phyloP scores from a whole-genome alignment of 116 monocot genomes.

The Iris pallida region DNA sequence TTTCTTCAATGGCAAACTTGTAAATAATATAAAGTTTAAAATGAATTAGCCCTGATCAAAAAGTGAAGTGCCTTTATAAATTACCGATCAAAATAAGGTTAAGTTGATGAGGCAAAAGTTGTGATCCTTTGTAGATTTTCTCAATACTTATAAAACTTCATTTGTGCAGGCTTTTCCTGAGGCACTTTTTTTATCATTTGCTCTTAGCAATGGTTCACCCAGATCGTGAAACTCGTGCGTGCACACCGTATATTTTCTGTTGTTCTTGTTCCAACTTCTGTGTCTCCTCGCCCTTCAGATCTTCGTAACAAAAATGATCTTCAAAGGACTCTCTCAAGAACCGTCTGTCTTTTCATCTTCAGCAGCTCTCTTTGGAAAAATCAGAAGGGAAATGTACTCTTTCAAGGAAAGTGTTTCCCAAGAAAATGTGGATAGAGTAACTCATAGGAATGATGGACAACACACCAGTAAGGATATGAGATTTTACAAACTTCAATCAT shows the following conservation, averaged over 20 bases:
- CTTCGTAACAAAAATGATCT: constrained; percentile 34
- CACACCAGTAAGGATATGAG: constrained; percentile 23
- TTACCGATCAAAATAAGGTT: constrained; percentile 82
- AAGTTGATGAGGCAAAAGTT: constrained; percentile 12
- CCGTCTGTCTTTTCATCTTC: constrained; percentile 93
- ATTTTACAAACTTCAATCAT: constrained; percentile 28
- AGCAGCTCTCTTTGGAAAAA: constrained; percentile 81
- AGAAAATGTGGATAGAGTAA: constrained; percentile 11
- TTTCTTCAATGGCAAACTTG: no score
- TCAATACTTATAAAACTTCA: not conserved
- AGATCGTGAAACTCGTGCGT: constrained; percentile 71
- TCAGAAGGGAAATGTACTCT: constrained; percentile 51
- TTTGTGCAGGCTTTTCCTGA: constrained; percentile 82
- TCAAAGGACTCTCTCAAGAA: constrained; percentile 70
- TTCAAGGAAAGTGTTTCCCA: constrained; percentile 25
- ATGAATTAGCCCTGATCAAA: no score
- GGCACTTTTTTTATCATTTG: constrained; percentile 74
- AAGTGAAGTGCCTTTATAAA: no score
- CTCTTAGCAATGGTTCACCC: constrained; percentile 77
- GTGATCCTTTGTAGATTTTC: not conserved
- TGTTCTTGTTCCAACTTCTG: constrained; percentile 82
- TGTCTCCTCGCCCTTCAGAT: constrained; percentile 40
- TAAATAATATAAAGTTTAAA: no score
- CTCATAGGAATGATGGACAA: constrained; percentile 25
- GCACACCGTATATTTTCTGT: constrained; percentile 85